A percentile compares a stretch with the other conserved stretches of the same genome.
Evolutionary conservation across 495 filamentous ascomycete genomes (phyloP).

Genomic region (Sordaria brevicollis): DNA sequence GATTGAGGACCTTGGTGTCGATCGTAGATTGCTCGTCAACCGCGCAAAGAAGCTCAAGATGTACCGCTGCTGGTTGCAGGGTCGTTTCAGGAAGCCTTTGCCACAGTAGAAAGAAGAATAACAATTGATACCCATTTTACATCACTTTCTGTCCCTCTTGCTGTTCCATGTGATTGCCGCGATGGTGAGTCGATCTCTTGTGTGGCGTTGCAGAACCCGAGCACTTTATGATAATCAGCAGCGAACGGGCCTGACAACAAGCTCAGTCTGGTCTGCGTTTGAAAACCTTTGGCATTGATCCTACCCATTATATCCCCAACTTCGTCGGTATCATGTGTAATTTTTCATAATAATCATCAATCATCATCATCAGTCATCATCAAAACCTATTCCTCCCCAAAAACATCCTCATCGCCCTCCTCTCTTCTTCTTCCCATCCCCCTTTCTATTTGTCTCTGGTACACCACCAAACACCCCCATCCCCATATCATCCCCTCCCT

Average conservation of each 20-base stretch:
- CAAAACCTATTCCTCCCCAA: conserved; percentile 2
- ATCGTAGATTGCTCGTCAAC: conserved; percentile 85
- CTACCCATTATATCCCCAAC: too few species aligned
- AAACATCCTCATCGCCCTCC: conserved; percentile 9
- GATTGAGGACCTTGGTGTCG: conserved; percentile 65
- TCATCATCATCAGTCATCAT: too few species aligned
- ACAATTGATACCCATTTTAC: conserved; percentile 3
- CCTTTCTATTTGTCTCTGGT: too few species aligned
- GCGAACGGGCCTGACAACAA: too few species aligned
- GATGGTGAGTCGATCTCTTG: too few species aligned
- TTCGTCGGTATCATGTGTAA: too few species aligned
- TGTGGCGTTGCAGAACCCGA: too few species aligned
- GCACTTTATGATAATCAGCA: too few species aligned
- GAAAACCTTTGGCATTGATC: too few species aligned
- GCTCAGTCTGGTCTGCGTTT: too few species aligned
- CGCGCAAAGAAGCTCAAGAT: conserved; percentile 85
- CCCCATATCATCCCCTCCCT: neutral
- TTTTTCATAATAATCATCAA: too few species aligned
- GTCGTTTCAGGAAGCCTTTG: conserved; percentile 53
- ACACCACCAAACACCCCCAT: neutral
- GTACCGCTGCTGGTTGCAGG: conserved; percentile 98
- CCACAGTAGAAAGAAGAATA: conserved; percentile 37
- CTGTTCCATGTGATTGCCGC: neutral
- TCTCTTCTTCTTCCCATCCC: neutral
- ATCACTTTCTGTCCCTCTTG: neutral